Evolutionary conservation across 2,329 filamentous ascomycete genomes (phyloP), one percentile per base, ranked within the genome.

Genomic region (Annulohypoxylon truncatum): DNA sequence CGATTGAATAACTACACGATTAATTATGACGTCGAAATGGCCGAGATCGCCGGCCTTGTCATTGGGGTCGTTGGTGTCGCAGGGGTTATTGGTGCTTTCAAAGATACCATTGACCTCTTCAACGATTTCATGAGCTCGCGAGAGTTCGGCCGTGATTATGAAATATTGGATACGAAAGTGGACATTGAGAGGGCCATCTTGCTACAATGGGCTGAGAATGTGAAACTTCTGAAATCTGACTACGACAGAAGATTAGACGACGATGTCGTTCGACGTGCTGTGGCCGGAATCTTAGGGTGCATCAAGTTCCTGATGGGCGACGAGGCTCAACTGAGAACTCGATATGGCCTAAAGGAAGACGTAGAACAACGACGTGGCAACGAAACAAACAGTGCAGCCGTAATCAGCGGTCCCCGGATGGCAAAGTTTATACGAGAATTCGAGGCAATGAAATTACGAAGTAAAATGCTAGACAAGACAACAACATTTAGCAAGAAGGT

Each of bases 131-230:
- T 54, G 24, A 59, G 56, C n/a, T 58, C 68, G 4, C 60, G 51
- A 12, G 33, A 40, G 13, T 48, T 71, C 10, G 68, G 65, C 6
- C 46, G 58, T 1, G 70, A 73, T 48, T 74, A 68, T 47, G 62
- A 67, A 20, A 55, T 70, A 20, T 50, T 72, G 4, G 61, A 64
- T n/a, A 69, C 71, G 3, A 74, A 74, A 48, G 40, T 74, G 8
- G 68, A 73, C 40, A 58, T 74, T 28, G 71, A 73, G 55, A 71
- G 64, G 29, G 59, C 60, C 1, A 60, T 73, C 20, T 44, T 74
- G 1, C 59, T 74, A 1, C 64, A 70, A 33, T 74, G 69, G 72
- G 68, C 68, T 0, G 35, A 67, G 8, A 60, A 64, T 2, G 71
- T 73, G 2, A 15, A 54, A 1, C 63, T 72, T 9, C 53, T 71